These are phyloP conservation scores for Ceratocystiopsis sp. DNA, from an alignment of 2,329 filamentous ascomycete genomes.

Conservation along the genomic window DNA sequence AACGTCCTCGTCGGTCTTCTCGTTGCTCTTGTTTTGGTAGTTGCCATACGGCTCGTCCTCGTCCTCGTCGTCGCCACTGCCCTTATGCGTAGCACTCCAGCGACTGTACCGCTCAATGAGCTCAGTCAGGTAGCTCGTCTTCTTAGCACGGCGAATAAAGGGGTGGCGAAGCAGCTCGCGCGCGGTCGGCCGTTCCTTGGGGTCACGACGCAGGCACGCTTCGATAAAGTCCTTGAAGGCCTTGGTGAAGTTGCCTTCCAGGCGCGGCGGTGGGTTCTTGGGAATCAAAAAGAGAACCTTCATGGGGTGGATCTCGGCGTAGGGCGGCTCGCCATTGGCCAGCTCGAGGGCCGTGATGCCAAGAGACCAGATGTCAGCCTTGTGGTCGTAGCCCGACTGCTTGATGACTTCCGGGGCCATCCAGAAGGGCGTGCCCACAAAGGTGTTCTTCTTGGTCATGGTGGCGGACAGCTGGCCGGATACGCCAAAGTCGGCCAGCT, in stretches of 20 bases:
- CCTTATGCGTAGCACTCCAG: conserved; percentile 67
- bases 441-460: conserved; percentile 99
- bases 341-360: conserved; percentile 89
- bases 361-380: conserved; percentile 94
- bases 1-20: conserved; percentile 37
- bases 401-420: conserved; percentile 99
- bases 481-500: conserved; percentile 92
- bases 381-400: conserved; percentile 94
- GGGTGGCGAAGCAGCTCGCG: conserved; percentile 77
- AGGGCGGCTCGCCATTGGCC: conserved; percentile 82
- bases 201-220: conserved; percentile 73
- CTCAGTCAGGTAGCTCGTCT: conserved; percentile 91
- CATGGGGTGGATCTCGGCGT: conserved; percentile 96
- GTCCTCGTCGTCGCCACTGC: conserved; percentile 39
- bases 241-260: conserved; percentile 69
- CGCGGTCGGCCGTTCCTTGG: conserved; percentile 71
- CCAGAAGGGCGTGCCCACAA: conserved; percentile 97
- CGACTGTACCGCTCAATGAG: conserved; percentile 80
- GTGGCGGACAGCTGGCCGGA: conserved; percentile 91
- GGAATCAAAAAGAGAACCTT: conserved; percentile 94
- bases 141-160: conserved; percentile 82
- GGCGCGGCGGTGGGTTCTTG: conserved; percentile 71
- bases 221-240: conserved; percentile 74
- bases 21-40: conserved; percentile 22
- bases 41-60: conserved; percentile 39